Percentiles rank a stretch among this genome's conserved stretches.
These are phyloP conservation scores for Daldinia loculata DNA, from an alignment of 495 filamentous ascomycete species.

Conservation along the genomic window DNA sequence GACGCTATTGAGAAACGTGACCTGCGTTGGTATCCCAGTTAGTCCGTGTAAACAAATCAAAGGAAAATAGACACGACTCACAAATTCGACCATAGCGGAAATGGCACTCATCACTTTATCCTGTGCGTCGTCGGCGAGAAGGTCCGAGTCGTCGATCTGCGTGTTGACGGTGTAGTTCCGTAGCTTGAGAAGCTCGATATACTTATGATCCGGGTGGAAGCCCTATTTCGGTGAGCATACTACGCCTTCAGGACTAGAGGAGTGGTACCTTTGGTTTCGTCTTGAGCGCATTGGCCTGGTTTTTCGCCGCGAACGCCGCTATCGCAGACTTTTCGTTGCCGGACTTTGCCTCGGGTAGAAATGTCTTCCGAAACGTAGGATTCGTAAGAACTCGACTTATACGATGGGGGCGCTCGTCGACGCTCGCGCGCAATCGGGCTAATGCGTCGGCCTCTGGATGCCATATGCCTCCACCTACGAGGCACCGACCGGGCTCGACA, in stretches of 20 bases:
- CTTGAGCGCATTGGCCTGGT: slow-evolving; percentile 78
- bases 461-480: slow-evolving; percentile 80
- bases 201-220: slow-evolving; percentile 73
- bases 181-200: slow-evolving; percentile 79
- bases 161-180: slow-evolving; percentile 76
- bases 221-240: slow-evolving; percentile 59
- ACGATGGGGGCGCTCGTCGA: slow-evolving; percentile 72
- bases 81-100: slow-evolving; percentile 69
- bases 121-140: slow-evolving; percentile 60
- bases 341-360: slow-evolving; percentile 65
- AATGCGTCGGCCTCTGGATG: slow-evolving; percentile 71
- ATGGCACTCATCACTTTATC: slow-evolving; percentile 64
- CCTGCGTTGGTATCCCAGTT: slow-evolving; percentile 47
- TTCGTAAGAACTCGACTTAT: slow-evolving; percentile 72
- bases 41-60: slow-evolving; percentile 9
- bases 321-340: slow-evolving; percentile 63
- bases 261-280: slow-evolving; percentile 78
- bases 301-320: slow-evolving; percentile 71
- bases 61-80: slow-evolving; percentile 50
- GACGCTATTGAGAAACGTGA: slow-evolving; percentile 68
- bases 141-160: slow-evolving; percentile 66
- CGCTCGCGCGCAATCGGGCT: slow-evolving; percentile 70
- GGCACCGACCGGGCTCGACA: slow-evolving; percentile 52
- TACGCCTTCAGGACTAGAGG: neutral
- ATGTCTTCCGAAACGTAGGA: slow-evolving; percentile 64